Conservation (phyloP, 805 yeast species). For the Saccharomycopsis oosterbeekiorum region DNA sequence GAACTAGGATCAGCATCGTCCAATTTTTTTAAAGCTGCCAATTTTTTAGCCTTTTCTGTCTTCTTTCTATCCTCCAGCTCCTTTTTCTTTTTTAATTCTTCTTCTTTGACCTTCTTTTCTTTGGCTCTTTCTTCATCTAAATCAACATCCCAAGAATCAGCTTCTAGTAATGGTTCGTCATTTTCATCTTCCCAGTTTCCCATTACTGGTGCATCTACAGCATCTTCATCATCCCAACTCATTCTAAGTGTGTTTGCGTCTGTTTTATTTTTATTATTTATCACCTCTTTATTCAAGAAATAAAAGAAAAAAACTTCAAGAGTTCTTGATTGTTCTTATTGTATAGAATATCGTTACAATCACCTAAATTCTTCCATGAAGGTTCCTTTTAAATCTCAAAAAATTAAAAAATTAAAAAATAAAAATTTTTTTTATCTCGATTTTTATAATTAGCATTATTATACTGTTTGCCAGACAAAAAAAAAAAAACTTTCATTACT, state of each 20-base stretch:
- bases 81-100: conserved; percentile 27
- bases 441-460: too few species aligned
- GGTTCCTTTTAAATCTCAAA: background rate
- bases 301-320: too few species aligned
- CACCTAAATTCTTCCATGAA: background rate
- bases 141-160: conserved; percentile 79
- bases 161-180: conserved; percentile 67
- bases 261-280: too few species aligned
- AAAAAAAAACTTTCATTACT: too few species aligned
- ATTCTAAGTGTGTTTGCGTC: background rate
- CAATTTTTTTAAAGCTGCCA: conserved; percentile 32
- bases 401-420: too few species aligned
- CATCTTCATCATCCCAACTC: background rate
- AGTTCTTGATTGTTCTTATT: too few species aligned
- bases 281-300: too few species aligned
- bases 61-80: conserved; percentile 38
- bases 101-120: conserved; percentile 28
- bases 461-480: background rate
- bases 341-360: background rate
- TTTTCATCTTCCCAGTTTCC: conserved; percentile 73
- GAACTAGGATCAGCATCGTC: conserved; percentile 65
- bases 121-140: conserved; percentile 43
- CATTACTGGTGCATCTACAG: conserved; percentile 37
- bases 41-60: conserved; percentile 28
- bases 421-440: too few species aligned